These are phyloP conservation scores for Stephania yunnanensis DNA, from an alignment of 164 flowering plant genomes.

Conservation along the genomic window DNA sequence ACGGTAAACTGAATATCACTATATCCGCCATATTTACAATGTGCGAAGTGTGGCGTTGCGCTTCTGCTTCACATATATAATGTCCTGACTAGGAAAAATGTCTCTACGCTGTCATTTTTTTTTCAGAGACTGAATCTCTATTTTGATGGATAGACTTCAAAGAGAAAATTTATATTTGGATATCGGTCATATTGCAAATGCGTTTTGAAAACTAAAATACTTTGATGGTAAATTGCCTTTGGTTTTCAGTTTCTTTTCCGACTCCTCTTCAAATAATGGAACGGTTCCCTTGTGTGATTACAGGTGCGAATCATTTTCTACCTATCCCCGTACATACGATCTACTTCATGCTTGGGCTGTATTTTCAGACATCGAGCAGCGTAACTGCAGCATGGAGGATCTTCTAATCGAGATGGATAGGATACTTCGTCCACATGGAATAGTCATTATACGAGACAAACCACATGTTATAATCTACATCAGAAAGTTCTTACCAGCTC, in stretches of 20 bases:
- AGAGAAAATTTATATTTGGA: not conserved
- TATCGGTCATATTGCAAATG: not conserved
- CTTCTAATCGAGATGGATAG: constrained; percentile 88
- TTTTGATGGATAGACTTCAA: too few relatives aligned
- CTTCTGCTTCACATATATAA: not conserved
- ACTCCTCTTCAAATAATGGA: not conserved
- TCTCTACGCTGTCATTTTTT: not conserved
- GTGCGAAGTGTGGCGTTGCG: too few relatives aligned
- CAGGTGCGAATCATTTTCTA: constrained; percentile 46
- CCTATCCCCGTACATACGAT: constrained; percentile 88
- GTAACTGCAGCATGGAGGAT: constrained; percentile 71
- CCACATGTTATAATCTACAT: constrained; percentile 43
- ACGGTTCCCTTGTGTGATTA: not conserved
- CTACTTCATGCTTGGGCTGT: constrained; percentile 71
- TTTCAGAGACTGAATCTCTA: not conserved
- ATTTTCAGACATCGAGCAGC: constrained; percentile 34
- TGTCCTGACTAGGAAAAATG: not conserved
- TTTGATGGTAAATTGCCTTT: not conserved
- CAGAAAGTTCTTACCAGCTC: constrained; percentile 46
- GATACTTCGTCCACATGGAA: constrained; percentile 72
- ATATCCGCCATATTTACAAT: too few relatives aligned
- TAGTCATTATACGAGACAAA: constrained; percentile 79
- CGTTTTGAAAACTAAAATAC: not conserved
- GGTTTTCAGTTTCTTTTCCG: not conserved
- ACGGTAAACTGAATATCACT: too few relatives aligned